Conservation (phyloP, 2,329 filamentous ascomycete species). For the Alternaria sp. region DNA sequence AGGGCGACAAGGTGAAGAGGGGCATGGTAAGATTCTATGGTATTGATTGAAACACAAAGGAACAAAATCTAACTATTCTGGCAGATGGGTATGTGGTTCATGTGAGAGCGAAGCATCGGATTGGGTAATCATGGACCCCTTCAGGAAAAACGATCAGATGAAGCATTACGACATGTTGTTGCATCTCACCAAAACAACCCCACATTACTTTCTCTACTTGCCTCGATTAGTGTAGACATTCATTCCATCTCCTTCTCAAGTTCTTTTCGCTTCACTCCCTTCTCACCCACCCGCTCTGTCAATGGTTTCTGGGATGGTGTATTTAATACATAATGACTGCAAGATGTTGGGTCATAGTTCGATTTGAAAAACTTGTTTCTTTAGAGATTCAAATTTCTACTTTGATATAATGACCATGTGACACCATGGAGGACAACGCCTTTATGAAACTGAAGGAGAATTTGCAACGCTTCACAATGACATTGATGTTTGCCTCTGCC, state of each 20-base stretch:
- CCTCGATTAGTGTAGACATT: conserved; percentile 2
- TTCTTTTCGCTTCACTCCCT: neutral
- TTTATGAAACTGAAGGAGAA: neutral
- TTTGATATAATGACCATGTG: neutral
- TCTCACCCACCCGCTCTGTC: neutral
- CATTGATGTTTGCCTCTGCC: neutral
- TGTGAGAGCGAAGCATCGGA: conserved; percentile 2
- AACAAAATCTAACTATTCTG: conserved; percentile 5
- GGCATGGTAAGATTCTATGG: conserved; percentile 6
- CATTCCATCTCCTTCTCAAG: neutral
- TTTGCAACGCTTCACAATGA: neutral
- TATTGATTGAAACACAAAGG: neutral
- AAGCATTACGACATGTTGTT: neutral
- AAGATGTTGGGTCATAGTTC: neutral
- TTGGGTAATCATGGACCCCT: neutral
- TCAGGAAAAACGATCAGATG: neutral
- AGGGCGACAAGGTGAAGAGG: neutral
- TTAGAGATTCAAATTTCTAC: neutral
- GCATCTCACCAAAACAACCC: neutral
- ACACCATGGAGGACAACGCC: neutral
- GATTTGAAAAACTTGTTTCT: neutral
- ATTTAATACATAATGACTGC: neutral
- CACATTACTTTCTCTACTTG: conserved; percentile 6
- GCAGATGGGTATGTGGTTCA: conserved; percentile 23
- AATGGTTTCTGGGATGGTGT: neutral